Evolutionary conservation across 2,329 filamentous ascomycete species (phyloP), one percentile per base, ranked within the genome.

Genomic region (Epichloe uncinata): DNA sequence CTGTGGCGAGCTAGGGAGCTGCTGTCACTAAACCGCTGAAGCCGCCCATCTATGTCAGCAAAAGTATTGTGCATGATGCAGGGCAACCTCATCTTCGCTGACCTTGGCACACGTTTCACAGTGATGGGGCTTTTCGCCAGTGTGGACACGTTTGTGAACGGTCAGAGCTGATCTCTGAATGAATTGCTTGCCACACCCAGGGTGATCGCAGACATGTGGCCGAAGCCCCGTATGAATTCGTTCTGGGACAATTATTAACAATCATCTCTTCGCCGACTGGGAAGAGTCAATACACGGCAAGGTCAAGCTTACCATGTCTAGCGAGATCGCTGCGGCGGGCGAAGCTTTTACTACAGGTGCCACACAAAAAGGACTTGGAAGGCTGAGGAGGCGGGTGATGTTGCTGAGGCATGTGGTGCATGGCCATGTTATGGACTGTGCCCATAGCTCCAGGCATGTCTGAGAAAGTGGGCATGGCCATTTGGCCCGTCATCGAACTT

Each of bases 41-140:
- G 12, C 15, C 9, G 6, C n/a, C 36, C 45, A 49, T 16, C 22
- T 38, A 4, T 8, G 46, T 37, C 38, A 47, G 30, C 48, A 12
- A 38, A 34, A 22, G 20, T 2, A 30, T 13, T 8, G 6, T 15
- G 15, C 30, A 15, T 33, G n/a, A 44, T 9, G 36, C 22, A 18
- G 12, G 5, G 20, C 15, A 34, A n/a, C 20, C 12, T 7, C 13
- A 38, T 50, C 56, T 36, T 22, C 5, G 59, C 77, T 61, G 74
- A 95, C 90, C 83, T 97, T 97, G 66, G 88, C 87, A 66, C 93
- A 97, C 55, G 87, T 82, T 69, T 96, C 93, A 64, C 93, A 98
- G 81, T 93, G 91, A 61, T 98, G 93, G 47, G 93, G 93, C 70
- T 98, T 98, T 71, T 97, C 93, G 56, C 93, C 93, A 2, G 93